Evolutionary conservation across 176 grass and related monocot genomes (phyloP).

Genomic region (Phoenix roebelenii): DNA sequence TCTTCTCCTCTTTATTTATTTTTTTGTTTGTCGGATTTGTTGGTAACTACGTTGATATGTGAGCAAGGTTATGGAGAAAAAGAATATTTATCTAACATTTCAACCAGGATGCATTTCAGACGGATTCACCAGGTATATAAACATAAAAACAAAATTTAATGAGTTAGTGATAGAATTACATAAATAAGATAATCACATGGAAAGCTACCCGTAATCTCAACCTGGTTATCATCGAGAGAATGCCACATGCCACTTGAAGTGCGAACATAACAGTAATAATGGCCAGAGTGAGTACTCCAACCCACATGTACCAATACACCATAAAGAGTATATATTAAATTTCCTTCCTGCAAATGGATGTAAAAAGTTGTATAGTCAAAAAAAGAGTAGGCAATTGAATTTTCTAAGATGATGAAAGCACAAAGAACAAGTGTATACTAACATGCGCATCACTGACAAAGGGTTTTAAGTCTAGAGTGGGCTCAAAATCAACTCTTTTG

Average conservation of each 20-base stretch:
- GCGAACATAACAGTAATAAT: slow-evolving; percentile 93
- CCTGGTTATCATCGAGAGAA: slow-evolving; percentile 97
- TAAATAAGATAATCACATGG: too few relatives aligned
- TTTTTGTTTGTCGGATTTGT: too few relatives aligned
- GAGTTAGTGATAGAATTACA: too few relatives aligned
- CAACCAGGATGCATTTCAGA: too few relatives aligned
- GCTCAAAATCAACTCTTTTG: slow-evolving; percentile 76
- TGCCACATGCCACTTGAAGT: slow-evolving; percentile 99
- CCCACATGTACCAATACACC: slow-evolving; percentile 93
- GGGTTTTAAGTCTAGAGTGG: slow-evolving; percentile 62
- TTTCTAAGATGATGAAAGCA: neutral
- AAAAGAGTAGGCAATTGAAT: neutral
- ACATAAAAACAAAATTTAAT: too few relatives aligned
- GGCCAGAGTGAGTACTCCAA: slow-evolving; percentile 84
- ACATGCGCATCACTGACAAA: slow-evolving; percentile 85
- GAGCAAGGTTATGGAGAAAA: too few relatives aligned
- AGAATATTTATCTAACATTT: too few relatives aligned
- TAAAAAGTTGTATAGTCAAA: neutral
- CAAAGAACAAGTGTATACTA: slow-evolving; percentile 20
- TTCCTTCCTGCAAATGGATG: slow-evolving; percentile 32
- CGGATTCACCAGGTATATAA: too few relatives aligned
- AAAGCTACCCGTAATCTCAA: slow-evolving; percentile 9
- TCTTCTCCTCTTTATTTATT: too few relatives aligned
- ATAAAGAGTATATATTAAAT: slow-evolving; percentile 88
- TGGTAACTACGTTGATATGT: too few relatives aligned